These are phyloP conservation scores for Leccinum aurantiacum DNA, from an alignment of 768 basidiomycete species.

Conservation along the genomic window DNA sequence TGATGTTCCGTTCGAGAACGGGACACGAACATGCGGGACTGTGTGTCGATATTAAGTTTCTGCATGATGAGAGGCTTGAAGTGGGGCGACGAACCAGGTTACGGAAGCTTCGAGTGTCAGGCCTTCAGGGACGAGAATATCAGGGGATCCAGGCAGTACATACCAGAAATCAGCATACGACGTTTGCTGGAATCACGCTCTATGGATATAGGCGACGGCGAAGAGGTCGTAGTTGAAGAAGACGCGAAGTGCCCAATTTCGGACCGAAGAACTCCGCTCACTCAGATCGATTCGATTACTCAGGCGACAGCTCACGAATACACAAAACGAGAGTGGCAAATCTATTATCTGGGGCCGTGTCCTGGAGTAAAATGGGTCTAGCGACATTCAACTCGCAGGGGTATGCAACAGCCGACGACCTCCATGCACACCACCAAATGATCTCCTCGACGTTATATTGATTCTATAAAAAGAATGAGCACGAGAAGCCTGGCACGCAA, in stretches of 20 bases:
- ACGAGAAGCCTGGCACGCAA: background rate
- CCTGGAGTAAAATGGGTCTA: slow-evolving; percentile 1
- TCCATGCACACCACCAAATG: background rate
- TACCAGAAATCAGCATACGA: slow-evolving; percentile 19
- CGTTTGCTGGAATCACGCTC: background rate
- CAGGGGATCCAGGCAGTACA: slow-evolving; percentile 3
- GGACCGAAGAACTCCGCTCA: background rate
- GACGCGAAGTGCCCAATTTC: background rate
- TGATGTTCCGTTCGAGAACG: slow-evolving; percentile 45
- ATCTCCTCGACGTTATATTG: slow-evolving; percentile 19
- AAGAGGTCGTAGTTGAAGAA: background rate
- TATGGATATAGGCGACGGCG: background rate
- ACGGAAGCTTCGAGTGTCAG: slow-evolving; percentile 10
- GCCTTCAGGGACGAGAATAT: background rate
- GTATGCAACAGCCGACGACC: slow-evolving; percentile 4
- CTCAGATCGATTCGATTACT: background rate
- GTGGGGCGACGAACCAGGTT: slow-evolving; percentile 25
- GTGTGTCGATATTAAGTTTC: background rate
- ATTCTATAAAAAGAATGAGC: slow-evolving; percentile 23
- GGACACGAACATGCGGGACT: slow-evolving; percentile 51
- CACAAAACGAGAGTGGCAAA: background rate
- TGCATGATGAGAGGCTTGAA: background rate
- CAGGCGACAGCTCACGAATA: background rate
- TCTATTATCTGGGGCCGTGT: background rate
- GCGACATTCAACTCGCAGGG: slow-evolving; percentile 7